Evolutionary conservation across 345 rosid species (phyloP).

Genomic region (Mangifera indica): DNA sequence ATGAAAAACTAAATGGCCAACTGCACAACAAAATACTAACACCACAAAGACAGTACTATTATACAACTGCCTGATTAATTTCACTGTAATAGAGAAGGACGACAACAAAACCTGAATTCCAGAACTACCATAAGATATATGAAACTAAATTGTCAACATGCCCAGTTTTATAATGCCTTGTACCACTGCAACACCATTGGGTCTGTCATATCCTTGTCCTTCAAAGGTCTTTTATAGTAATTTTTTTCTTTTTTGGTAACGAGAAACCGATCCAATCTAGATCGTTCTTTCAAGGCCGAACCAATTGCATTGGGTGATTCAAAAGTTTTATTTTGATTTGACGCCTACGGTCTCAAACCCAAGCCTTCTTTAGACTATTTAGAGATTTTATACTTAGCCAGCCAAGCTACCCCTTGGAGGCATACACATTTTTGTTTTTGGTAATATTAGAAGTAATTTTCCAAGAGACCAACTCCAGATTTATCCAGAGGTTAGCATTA

Average conservation of each 20-base stretch:
- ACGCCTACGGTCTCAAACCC: too few relatives aligned
- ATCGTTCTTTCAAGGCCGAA: too few relatives aligned
- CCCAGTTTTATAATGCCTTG: conserved; percentile 37
- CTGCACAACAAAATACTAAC: too few relatives aligned
- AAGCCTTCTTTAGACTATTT: too few relatives aligned
- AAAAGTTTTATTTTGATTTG: too few relatives aligned
- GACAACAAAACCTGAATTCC: background rate
- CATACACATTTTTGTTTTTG: conserved; percentile 75
- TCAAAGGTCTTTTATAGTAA: conserved; percentile 74
- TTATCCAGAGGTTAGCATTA: conserved; percentile 61
- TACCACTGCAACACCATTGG: conserved; percentile 75
- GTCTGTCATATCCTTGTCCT: conserved; percentile 81
- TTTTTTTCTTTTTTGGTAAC: too few relatives aligned
- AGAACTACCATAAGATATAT: background rate
- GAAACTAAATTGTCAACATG: background rate
- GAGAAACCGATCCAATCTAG: too few relatives aligned
- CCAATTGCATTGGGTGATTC: too few relatives aligned
- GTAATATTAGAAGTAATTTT: conserved; percentile 76
- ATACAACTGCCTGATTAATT: conserved; percentile 67
- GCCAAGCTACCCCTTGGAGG: too few relatives aligned
- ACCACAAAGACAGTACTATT: conserved; percentile 74
- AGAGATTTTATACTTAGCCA: too few relatives aligned
- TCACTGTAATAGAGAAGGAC: conserved; percentile 47
- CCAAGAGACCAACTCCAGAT: conserved; percentile 71
- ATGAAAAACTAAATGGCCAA: too few relatives aligned